Evolutionary conservation across 768 basidiomycete genomes (phyloP).

Genomic region (Panellus pusillus): DNA sequence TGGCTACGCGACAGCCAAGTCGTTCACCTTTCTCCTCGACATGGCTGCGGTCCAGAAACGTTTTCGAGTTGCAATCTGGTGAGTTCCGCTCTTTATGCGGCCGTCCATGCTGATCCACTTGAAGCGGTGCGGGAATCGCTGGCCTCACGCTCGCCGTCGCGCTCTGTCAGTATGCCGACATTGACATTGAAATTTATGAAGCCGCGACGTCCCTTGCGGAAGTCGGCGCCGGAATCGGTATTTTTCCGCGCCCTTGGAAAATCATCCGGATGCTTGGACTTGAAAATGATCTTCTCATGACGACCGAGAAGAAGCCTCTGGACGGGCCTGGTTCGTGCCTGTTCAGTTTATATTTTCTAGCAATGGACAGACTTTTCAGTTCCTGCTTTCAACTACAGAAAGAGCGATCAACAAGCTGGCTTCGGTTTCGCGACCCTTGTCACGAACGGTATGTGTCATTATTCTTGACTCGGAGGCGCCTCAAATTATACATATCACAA

Average conservation of each 20-base stretch:
- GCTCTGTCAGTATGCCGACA: conserved; percentile 50
- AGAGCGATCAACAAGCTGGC: conserved; percentile 59
- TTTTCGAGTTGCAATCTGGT: conserved; percentile 59
- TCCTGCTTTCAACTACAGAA: conserved; percentile 53
- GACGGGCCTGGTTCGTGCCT: conserved; percentile 27
- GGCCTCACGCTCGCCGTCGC: conserved; percentile 47
- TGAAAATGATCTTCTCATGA: conserved; percentile 44
- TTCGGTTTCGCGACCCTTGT: conserved; percentile 52
- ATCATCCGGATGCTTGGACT: conserved; percentile 46
- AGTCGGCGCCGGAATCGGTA: conserved; percentile 62
- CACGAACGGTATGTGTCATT: conserved; percentile 49
- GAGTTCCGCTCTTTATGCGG: conserved; percentile 22
- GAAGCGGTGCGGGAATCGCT: conserved; percentile 54
- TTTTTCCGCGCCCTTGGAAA: conserved; percentile 54
- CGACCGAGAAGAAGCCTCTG: conserved; percentile 35
- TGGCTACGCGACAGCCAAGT: background rate
- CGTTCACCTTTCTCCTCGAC: background rate
- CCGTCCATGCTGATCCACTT: conserved; percentile 15
- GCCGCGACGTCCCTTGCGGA: conserved; percentile 49
- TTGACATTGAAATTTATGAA: conserved; percentile 60
- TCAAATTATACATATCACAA: conserved; percentile 2
- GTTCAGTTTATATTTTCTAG: conserved; percentile 3
- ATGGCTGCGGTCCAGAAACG: conserved; percentile 30
- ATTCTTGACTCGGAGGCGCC: background rate
- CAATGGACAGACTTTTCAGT: conserved; percentile 33